phyloP scores from a whole-genome alignment of 106 monocot species.

The Chionographis japonica region DNA sequence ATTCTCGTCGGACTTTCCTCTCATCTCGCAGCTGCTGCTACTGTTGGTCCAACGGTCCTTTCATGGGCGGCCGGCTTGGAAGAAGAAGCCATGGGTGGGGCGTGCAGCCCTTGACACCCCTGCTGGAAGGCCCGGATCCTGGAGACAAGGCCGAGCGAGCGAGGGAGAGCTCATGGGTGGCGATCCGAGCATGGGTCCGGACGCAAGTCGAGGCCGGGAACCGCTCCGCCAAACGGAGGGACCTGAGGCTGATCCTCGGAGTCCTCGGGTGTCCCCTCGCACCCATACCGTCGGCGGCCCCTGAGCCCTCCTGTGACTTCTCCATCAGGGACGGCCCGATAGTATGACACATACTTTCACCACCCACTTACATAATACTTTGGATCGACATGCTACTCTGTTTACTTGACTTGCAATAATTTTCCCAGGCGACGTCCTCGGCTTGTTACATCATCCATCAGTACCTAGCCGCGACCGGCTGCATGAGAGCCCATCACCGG shows the following conservation, averaged over 20 bases:
- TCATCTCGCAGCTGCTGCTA: too few species aligned
- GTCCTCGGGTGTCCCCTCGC: slow-evolving; percentile 56
- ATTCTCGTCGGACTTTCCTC: too few species aligned
- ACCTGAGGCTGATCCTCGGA: slow-evolving; percentile 39
- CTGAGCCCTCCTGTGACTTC: slow-evolving; percentile 2
- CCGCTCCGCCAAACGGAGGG: background rate
- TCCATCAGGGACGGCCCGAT: slow-evolving; percentile 25
- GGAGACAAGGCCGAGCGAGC: slow-evolving; percentile 9
- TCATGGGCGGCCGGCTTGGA: slow-evolving; percentile 20
- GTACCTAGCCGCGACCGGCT: slow-evolving; percentile 56
- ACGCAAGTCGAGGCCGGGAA: background rate
- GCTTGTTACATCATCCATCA: slow-evolving; percentile 62
- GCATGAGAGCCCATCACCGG: slow-evolving; percentile 21
- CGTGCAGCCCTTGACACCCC: slow-evolving; percentile 38
- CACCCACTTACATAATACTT: background rate
- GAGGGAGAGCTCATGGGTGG: slow-evolving; percentile 45
- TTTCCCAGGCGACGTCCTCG: slow-evolving; percentile 31
- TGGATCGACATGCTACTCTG: background rate
- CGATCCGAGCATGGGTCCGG: slow-evolving; percentile 31
- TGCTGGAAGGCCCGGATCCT: slow-evolving; percentile 49
- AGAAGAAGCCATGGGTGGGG: slow-evolving; percentile 14
- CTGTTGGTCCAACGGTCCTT: too few species aligned
- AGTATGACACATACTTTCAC: slow-evolving; percentile 6
- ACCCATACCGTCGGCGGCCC: slow-evolving; percentile 22
- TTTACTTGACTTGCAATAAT: background rate